These are phyloP conservation scores for Pseudogymnoascus sp. DNA, from an alignment of 2,329 filamentous ascomycete genomes.

Conservation along the genomic window DNA sequence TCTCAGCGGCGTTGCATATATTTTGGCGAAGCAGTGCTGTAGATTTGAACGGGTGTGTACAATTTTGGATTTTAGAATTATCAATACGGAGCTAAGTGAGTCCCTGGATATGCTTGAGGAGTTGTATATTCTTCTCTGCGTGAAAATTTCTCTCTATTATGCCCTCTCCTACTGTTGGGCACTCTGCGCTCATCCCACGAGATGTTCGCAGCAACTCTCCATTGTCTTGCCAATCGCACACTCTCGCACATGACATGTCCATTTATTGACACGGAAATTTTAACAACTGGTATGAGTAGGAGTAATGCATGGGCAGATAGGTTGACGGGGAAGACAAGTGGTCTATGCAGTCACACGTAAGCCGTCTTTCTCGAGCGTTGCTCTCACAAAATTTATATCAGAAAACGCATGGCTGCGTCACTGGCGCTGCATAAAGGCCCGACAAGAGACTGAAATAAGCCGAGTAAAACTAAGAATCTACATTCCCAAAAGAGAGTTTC, in stretches of 20 bases:
- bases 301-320: neutral
- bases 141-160: neutral
- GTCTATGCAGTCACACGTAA: neutral
- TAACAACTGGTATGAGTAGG: neutral
- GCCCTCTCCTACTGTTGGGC: neutral
- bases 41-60: no score
- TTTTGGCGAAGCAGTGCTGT: no score
- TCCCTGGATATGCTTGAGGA: neutral
- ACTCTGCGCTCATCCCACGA: neutral
- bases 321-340: neutral
- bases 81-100: neutral
- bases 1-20: no score
- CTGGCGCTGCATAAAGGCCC: neutral
- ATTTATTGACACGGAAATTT: neutral
- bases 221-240: neutral
- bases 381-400: neutral
- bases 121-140: neutral
- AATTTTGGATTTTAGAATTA: neutral
- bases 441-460: neutral
- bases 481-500: no score
- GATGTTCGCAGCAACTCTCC: neutral
- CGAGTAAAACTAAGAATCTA: neutral
- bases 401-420: neutral
- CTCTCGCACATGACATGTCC: neutral
- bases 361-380: neutral